A percentile compares a stretch with the other conserved stretches of the same genome.
Evolutionary conservation across 306 rosid genomes (phyloP).

Genomic region (Castanopsis chinensis): DNA sequence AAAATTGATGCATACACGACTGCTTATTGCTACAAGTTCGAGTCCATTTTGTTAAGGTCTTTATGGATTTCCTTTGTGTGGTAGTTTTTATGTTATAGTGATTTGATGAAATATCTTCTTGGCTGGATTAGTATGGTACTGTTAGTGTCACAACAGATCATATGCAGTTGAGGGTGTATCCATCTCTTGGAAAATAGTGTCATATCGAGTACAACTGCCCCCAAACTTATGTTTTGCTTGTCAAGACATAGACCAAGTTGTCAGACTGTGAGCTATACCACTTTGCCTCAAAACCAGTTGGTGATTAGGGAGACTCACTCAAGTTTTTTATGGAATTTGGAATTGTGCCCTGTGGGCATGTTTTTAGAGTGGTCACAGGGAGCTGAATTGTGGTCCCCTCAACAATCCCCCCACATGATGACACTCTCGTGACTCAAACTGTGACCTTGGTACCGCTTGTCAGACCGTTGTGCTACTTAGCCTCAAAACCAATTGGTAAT

Average conservation of each 20-base stretch:
- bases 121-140: neutral
- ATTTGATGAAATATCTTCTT: neutral
- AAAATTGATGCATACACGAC: neutral
- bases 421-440: no score
- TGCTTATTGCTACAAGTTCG: neutral
- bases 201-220: neutral
- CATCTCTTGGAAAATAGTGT: neutral
- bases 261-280: no score
- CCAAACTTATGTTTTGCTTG: neutral
- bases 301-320: no score
- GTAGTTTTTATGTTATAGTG: neutral
- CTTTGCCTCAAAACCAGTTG: no score
- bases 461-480: no score
- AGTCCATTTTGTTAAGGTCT: neutral
- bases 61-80: neutral
- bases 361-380: no score
- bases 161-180: neutral
- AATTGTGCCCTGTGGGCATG: no score
- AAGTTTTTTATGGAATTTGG: no score
- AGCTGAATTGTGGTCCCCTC: no score
- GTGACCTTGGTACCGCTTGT: no score
- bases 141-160: neutral
- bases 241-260: neutral
- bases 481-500: no score
- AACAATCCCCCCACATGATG: no score